A percentile compares a stretch with the other conserved stretches of the same genome.
phyloP scores from a whole-genome alignment of 2,329 filamentous ascomycete species.

The Cladosporium sp. region DNA sequence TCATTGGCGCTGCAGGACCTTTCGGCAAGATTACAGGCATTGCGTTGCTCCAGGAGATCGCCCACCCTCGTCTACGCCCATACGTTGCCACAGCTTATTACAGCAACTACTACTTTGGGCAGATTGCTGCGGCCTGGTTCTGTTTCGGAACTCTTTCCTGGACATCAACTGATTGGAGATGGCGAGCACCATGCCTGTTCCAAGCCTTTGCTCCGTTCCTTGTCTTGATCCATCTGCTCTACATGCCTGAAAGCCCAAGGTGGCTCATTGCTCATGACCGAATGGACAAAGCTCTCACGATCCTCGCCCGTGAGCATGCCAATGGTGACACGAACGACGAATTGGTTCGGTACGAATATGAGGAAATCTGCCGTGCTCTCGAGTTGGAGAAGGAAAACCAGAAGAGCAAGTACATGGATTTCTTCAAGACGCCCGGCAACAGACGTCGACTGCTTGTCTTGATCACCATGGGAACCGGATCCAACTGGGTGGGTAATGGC shows the following conservation, averaged over 20 bases:
- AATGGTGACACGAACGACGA: constrained; percentile 57
- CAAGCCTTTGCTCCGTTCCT: constrained; percentile 59
- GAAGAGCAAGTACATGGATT: constrained; percentile 1
- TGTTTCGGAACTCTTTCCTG: not conserved
- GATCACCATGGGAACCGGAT: constrained; percentile 14
- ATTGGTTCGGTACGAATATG: constrained; percentile 62
- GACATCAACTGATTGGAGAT: constrained; percentile 28
- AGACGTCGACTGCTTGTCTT: constrained; percentile 7
- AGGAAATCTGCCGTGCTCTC: constrained; percentile 48
- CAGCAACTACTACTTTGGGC: not conserved
- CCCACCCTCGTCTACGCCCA: not conserved
- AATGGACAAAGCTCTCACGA: constrained; percentile 54
- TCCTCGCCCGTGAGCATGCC: constrained; percentile 59
- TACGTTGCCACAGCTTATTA: not conserved
- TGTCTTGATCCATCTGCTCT: constrained; percentile 60
- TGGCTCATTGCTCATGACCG: constrained; percentile 60
- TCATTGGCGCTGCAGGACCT: not conserved
- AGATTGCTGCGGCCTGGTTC: not conserved
- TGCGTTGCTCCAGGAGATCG: constrained; percentile 2
- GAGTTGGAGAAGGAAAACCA: constrained; percentile 11
- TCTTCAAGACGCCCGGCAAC: constrained; percentile 14
- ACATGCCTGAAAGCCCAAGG: constrained; percentile 59
- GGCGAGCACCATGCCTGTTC: constrained; percentile 61
- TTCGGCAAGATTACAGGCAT: not conserved
- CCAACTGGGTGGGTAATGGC: constrained; percentile 26